Evolutionary conservation across 495 filamentous ascomycete genomes (phyloP).

Genomic region (Tuber magnatum): DNA sequence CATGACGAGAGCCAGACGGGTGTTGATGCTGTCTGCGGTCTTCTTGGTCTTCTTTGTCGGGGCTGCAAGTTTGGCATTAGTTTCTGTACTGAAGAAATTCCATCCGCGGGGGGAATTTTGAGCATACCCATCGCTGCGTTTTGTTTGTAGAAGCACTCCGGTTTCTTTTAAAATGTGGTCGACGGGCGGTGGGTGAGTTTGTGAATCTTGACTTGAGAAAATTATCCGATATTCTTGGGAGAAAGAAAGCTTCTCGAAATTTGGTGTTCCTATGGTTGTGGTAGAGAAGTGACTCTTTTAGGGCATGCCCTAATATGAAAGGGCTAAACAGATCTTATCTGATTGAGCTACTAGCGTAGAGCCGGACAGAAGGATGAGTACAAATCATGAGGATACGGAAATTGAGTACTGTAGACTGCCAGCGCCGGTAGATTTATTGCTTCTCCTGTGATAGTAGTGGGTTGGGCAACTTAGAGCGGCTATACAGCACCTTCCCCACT

Average conservation of each 20-base stretch:
- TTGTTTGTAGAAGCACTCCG: conserved; percentile 34
- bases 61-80: conserved; percentile 54
- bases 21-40: conserved; percentile 82
- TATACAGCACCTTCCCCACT: background rate
- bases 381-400: background rate
- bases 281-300: background rate
- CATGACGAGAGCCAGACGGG: conserved; percentile 73
- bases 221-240: background rate
- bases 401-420: too few species aligned
- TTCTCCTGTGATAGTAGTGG: background rate
- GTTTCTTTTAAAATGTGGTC: conserved; percentile 14
- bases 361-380: background rate
- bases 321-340: background rate
- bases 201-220: background rate
- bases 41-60: conserved; percentile 87
- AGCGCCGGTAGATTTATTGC: background rate
- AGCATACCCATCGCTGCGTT: conserved; percentile 36
- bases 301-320: background rate
- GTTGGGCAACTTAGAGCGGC: background rate
- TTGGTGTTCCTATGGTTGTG: background rate
- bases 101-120: background rate
- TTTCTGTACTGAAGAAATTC: background rate
- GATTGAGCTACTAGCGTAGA: background rate
- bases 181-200: conserved; percentile 1
- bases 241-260: background rate